Evolutionary conservation across 805 yeast species (phyloP).

Genomic region (Blastobotrys robertii): DNA sequence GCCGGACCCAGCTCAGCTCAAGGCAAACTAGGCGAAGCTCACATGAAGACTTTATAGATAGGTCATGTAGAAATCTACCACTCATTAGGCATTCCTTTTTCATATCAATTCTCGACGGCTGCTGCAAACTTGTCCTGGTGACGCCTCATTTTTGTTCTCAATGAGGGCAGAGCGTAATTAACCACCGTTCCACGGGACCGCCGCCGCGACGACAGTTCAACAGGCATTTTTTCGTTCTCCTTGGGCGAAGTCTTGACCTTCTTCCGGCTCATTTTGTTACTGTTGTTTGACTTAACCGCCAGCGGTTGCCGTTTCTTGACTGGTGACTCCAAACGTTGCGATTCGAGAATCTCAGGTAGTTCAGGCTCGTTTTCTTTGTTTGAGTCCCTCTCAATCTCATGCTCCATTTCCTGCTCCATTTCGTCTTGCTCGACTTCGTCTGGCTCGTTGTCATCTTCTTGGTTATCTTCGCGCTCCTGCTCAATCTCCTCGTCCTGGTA

Average conservation of each 20-base stretch:
- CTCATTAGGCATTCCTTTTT: slow-evolving; percentile 7
- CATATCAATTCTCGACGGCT: slow-evolving; percentile 34
- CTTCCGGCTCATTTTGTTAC: background rate
- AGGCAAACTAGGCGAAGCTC: background rate
- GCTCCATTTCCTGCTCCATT: slow-evolving; percentile 2
- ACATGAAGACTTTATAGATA: background rate
- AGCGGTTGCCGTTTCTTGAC: background rate
- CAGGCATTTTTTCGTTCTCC: slow-evolving; percentile 2
- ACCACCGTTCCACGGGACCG: slow-evolving; percentile 44
- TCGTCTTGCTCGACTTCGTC: too few relatives aligned
- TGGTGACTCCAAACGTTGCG: too few relatives aligned
- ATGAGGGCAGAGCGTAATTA: slow-evolving; percentile 58
- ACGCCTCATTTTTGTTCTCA: slow-evolving; percentile 61
- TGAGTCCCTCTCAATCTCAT: slow-evolving; percentile 9
- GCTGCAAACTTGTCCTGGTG: slow-evolving; percentile 49
- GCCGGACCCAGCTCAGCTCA: background rate
- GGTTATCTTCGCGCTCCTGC: too few relatives aligned
- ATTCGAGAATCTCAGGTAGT: too few relatives aligned
- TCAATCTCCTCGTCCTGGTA: too few relatives aligned
- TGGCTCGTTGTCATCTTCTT: too few relatives aligned
- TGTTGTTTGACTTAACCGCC: background rate
- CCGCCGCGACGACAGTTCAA: slow-evolving; percentile 17
- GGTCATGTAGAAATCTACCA: too few relatives aligned
- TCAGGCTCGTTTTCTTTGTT: background rate
- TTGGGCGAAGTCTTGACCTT: slow-evolving; percentile 2